Percentiles rank a stretch among this genome's conserved stretches.
Conservation (phyloP, 345 rosid genomes). For the Brassica incana region DNA sequence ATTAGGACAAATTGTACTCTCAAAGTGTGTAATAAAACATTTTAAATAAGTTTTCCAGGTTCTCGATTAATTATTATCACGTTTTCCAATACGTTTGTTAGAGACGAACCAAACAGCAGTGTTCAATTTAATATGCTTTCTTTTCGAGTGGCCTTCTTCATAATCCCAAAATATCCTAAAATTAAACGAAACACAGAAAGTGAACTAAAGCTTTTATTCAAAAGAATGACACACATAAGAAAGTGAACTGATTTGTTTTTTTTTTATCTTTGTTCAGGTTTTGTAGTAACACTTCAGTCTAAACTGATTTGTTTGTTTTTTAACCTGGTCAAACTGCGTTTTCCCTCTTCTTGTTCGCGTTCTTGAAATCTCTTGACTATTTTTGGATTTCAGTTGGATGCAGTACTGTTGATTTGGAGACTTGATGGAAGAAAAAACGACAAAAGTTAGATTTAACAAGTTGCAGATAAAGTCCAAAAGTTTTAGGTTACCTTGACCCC, state of each 20-base stretch:
- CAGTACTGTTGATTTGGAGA: slow-evolving; percentile 91
- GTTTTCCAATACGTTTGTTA: slow-evolving; percentile 30
- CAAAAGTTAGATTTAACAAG: not conserved
- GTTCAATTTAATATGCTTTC: slow-evolving; percentile 14
- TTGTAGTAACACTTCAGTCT: not conserved
- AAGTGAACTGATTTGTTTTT: not conserved
- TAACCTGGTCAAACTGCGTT: not conserved
- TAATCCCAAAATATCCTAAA: not conserved
- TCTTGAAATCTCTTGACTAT: not conserved
- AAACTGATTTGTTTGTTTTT: no score
- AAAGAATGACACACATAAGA: no score
- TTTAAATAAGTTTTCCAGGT: slow-evolving; percentile 25
- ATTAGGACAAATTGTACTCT: slow-evolving; percentile 13
- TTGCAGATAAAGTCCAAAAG: not conserved
- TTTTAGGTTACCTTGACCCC: slow-evolving; percentile 69
- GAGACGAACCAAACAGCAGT: slow-evolving; percentile 19
- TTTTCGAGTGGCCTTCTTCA: not conserved
- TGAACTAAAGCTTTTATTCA: no score
- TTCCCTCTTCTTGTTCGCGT: not conserved
- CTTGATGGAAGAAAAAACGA: slow-evolving; percentile 41
- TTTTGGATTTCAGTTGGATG: slow-evolving; percentile 84
- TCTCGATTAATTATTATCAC: slow-evolving; percentile 6
- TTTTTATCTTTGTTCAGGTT: not conserved
- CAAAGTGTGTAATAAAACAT: slow-evolving; percentile 16
- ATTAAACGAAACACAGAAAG: no score